phyloP scores from a whole-genome alignment of 2,329 filamentous ascomycete species.

The Sclerotinia sclerotiorum region DNA sequence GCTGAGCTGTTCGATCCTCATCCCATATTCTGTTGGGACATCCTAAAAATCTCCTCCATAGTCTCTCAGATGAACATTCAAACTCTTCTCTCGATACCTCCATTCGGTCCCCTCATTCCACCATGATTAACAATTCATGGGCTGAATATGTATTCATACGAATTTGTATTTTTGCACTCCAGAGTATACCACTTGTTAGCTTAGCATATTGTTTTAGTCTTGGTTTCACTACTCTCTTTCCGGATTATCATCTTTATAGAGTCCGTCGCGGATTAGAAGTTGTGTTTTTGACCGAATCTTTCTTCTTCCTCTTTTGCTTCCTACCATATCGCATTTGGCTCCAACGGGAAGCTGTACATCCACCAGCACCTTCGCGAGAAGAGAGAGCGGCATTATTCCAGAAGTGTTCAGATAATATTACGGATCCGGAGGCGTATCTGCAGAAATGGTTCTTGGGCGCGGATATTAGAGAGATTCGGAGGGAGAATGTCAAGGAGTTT shows the following conservation, averaged over 20 bases:
- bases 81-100: neutral
- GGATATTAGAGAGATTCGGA: constrained; percentile 51
- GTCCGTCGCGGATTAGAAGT: constrained; percentile 40
- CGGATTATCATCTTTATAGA: constrained; percentile 37
- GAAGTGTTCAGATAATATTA: constrained; percentile 52
- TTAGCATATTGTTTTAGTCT: constrained; percentile 47
- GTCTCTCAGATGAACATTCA: neutral
- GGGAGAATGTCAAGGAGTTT: constrained; percentile 61
- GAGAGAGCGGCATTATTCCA: constrained; percentile 52
- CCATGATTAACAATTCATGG: constrained; percentile 41
- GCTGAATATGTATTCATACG: constrained; percentile 46
- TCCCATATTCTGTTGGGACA: constrained; percentile 1
- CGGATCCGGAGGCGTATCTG: constrained; percentile 54
- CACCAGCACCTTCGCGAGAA: constrained; percentile 45
- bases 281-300: constrained; percentile 51
- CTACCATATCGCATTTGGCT: constrained; percentile 52
- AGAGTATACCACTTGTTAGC: constrained; percentile 51
- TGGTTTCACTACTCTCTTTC: constrained; percentile 37
- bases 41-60: neutral
- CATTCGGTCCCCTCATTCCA: constrained; percentile 16
- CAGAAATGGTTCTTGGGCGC: constrained; percentile 59
- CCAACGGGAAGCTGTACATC: constrained; percentile 53
- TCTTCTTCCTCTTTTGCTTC: constrained; percentile 56
- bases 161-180: constrained; percentile 49
- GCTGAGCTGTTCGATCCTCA: neutral